These are phyloP conservation scores for Selaginella tamariscina DNA, from an alignment of 75 land plant genomes.

Conservation along the genomic window DNA sequence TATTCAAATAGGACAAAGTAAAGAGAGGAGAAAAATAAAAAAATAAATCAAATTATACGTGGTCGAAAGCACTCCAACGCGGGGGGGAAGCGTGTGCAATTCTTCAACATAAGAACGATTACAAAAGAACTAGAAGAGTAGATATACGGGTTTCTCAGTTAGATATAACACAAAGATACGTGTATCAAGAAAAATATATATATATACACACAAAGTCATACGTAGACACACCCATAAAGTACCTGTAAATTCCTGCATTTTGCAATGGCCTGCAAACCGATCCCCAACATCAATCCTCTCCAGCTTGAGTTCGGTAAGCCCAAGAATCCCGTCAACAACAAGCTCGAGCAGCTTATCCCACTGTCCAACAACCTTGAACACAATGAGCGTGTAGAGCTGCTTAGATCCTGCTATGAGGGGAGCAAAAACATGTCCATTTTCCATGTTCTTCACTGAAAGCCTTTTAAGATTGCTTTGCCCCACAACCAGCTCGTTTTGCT, in stretches of 20 bases:
- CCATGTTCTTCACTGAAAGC: not conserved
- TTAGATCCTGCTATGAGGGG: slow-evolving; percentile 2
- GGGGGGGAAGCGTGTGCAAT: no score
- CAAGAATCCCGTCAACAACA: not conserved
- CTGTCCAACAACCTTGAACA: slow-evolving; percentile 1
- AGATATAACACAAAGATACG: no score
- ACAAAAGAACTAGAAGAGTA: no score
- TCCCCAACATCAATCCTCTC: not conserved
- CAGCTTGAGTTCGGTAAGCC: not conserved
- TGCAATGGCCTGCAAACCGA: not conserved
- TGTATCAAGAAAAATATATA: no score
- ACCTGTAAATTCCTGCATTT: slow-evolving; percentile 16
- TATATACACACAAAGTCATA: no score
- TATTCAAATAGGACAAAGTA: no score
- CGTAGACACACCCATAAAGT: slow-evolving; percentile 60
- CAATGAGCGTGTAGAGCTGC: not conserved
- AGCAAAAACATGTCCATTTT: slow-evolving; percentile 3
- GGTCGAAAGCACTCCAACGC: no score
- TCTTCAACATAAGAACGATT: no score
- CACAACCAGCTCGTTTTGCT: not conserved
- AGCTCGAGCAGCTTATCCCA: slow-evolving; percentile 7
- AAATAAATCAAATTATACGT: no score
- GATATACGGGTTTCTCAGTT: no score
- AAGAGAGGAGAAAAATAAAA: no score
- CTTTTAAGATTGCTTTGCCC: not conserved